phyloP scores from a whole-genome alignment of 257 asterid genomes.

The Echites panduratus region DNA sequence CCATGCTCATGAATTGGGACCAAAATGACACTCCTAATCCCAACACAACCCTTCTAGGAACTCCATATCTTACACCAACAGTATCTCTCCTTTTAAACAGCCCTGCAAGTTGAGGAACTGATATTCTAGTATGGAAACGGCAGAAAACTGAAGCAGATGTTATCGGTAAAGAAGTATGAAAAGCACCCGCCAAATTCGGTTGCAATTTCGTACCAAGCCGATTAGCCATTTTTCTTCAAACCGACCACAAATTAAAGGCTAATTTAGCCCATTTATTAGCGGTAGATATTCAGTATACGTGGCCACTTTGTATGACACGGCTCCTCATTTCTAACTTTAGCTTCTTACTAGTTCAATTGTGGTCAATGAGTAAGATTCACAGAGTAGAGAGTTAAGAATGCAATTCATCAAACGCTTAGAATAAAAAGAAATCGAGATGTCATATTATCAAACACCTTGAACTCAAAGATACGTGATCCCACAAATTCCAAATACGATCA shows the following conservation, averaged over 20 bases:
- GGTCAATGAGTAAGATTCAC: no score
- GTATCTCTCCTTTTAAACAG: conserved; percentile 13
- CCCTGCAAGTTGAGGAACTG: conserved; percentile 12
- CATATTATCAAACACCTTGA: no score
- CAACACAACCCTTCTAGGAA: conserved; percentile 52
- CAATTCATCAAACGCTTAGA: no score
- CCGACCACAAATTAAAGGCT: background rate
- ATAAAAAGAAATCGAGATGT: no score
- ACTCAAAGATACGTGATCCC: no score
- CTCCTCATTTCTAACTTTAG: no score
- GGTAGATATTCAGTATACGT: conserved; percentile 15
- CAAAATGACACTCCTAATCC: conserved; percentile 61
- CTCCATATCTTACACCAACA: conserved; percentile 21
- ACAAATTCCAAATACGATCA: no score
- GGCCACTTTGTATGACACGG: background rate
- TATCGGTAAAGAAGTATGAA: conserved; percentile 20
- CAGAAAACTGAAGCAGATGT: conserved; percentile 19
- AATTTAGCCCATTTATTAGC: background rate
- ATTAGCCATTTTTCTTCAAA: conserved; percentile 31
- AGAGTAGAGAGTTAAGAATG: no score
- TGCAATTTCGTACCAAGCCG: conserved; percentile 37
- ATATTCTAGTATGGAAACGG: conserved; percentile 8
- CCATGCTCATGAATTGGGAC: conserved; percentile 55
- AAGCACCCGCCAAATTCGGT: conserved; percentile 29
- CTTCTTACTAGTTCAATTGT: no score